Evolutionary conservation across 2,329 filamentous ascomycete species (phyloP), one percentile per base, ranked within the genome.

Genomic region (Penicillium sp.): DNA sequence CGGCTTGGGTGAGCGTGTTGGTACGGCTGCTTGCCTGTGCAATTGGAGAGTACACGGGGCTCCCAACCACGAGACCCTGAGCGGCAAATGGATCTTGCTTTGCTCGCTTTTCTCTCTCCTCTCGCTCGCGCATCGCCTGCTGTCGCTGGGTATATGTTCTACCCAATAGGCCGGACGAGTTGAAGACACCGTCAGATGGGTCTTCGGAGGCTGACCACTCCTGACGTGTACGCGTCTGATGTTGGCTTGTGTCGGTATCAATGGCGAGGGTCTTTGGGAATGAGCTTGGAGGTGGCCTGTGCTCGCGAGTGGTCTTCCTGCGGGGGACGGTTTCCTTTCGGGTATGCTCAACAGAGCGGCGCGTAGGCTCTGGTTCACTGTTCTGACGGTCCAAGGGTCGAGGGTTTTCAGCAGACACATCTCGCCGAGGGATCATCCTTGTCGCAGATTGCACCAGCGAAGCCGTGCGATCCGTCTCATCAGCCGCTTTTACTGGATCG

Each of bases 61-160:
- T 59, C 13, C 49, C 77, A 40, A 81, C 84, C 6, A 89, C 74
- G 19, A 89, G 75, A 14, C 86, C 85, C 26, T 75, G 76, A 0
- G 80, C 73, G 1, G 79, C 79, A 66, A 88, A 87, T 0, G 81
- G 79, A 0, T 76, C 75, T 19, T 81, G 73, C 1, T 69, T 70
- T 16, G 73, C 73, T 45, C 75, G 71, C 51, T 70, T 75, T 63
- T 73, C 69, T 59, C 74, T 66, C 58, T 75, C 70, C 63, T 80
- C 77, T 11, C 75, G 70, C 55, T 79, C 77, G 28, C 74, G 75
- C 71, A 79, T 76, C 6, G 73, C 72, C 37, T 71, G 71, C 59
- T 78, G 76, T 51, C 79, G 75, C 48, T 78, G 68, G 25, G 72
- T 77, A 64, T 78, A 80, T 16, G 71, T 75, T 45, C 71, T 75